These are phyloP conservation scores for Forsythia viridissima DNA, from an alignment of 257 asterid genomes.

Conservation along the genomic window DNA sequence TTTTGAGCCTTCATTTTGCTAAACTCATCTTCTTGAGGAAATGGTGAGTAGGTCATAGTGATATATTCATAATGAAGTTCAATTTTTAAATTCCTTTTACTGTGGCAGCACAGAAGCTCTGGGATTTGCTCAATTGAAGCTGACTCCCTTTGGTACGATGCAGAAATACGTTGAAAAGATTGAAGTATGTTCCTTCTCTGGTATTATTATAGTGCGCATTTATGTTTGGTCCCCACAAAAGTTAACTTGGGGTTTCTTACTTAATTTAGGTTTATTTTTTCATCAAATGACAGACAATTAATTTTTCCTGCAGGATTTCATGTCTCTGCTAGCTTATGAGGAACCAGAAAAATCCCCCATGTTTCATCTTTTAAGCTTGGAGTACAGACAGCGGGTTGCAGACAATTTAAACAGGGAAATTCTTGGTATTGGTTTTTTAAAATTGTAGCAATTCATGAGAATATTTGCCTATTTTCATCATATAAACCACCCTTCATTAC, in stretches of 20 bases:
- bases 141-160: slow-evolving; percentile 77
- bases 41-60: slow-evolving; percentile 48
- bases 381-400: slow-evolving; percentile 78
- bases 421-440: slow-evolving; percentile 53
- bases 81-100: slow-evolving; percentile 14
- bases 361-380: slow-evolving; percentile 80
- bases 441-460: background rate
- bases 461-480: background rate
- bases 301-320: slow-evolving; percentile 57
- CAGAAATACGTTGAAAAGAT: slow-evolving; percentile 72
- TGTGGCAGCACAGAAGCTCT: slow-evolving; percentile 90
- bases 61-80: background rate
- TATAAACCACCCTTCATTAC: background rate
- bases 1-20: slow-evolving; percentile 79
- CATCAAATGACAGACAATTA: slow-evolving; percentile 7
- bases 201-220: background rate
- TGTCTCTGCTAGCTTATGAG: slow-evolving; percentile 87
- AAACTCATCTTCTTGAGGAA: slow-evolving; percentile 74
- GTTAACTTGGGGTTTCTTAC: slow-evolving; percentile 4
- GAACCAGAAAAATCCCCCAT: slow-evolving; percentile 93
- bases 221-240: slow-evolving; percentile 1
- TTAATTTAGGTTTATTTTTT: slow-evolving; percentile 8
- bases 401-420: slow-evolving; percentile 83
- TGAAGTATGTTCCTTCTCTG: slow-evolving; percentile 51
- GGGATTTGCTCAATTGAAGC: slow-evolving; percentile 74